Percentiles rank a stretch among this genome's conserved stretches.
Conservation (phyloP, 805 yeast genomes). For the Kodamaea sagamina region DNA sequence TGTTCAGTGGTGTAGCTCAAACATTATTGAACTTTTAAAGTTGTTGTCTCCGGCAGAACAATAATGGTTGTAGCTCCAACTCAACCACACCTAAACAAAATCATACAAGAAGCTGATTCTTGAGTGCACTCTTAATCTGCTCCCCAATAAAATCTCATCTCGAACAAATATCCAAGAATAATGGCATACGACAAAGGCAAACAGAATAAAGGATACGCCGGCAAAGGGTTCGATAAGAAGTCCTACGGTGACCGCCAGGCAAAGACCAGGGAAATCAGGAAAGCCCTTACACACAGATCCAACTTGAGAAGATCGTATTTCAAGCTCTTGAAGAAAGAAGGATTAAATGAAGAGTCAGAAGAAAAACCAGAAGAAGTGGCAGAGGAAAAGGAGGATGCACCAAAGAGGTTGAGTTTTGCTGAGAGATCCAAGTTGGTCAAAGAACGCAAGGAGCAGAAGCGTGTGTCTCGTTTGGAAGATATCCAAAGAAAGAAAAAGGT, state of each 20-base stretch:
- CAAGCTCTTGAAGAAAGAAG: slow-evolving; percentile 75
- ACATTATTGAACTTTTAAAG: no score
- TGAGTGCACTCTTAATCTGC: no score
- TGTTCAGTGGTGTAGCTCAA: no score
- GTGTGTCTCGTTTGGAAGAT: slow-evolving; percentile 39
- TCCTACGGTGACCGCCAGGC: slow-evolving; percentile 40
- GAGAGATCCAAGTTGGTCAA: slow-evolving; percentile 49
- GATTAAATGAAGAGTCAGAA: slow-evolving; percentile 33
- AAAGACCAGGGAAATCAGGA: slow-evolving; percentile 66
- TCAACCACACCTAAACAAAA: no score
- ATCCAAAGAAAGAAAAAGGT: slow-evolving; percentile 40
- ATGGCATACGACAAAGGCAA: slow-evolving; percentile 16
- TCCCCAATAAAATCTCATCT: not conserved
- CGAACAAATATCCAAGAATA: not conserved
- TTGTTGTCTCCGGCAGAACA: no score
- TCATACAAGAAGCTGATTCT: no score
- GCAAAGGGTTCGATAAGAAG: slow-evolving; percentile 23
- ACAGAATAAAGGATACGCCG: not conserved
- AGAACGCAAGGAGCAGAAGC: slow-evolving; percentile 47
- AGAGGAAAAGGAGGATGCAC: slow-evolving; percentile 12
- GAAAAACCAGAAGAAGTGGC: slow-evolving; percentile 17
- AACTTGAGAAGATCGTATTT: slow-evolving; percentile 79
- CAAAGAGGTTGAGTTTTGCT: slow-evolving; percentile 36
- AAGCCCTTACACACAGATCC: slow-evolving; percentile 76
- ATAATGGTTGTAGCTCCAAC: no score